A percentile compares a stretch with the other conserved stretches of the same genome.
These are phyloP conservation scores for Coprinopsis sp. DNA, from an alignment of 768 basidiomycete genomes.

Conservation along the genomic window DNA sequence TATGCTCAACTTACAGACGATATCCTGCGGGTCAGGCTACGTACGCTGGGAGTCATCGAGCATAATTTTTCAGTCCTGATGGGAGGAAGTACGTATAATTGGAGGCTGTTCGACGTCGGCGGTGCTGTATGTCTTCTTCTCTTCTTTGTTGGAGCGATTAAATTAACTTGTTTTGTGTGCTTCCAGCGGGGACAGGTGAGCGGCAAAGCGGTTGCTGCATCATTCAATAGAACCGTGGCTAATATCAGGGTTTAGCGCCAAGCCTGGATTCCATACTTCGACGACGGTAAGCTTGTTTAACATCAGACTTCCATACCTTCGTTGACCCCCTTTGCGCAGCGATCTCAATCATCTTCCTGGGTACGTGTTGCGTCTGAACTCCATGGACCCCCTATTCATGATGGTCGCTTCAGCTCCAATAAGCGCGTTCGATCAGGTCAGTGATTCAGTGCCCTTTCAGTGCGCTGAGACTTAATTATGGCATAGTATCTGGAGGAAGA, in stretches of 20 bases:
- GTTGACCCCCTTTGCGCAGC: constrained; percentile 34
- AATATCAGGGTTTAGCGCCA: constrained; percentile 47
- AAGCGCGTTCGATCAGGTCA: constrained; percentile 82
- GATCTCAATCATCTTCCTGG: constrained; percentile 78
- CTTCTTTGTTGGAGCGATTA: background rate
- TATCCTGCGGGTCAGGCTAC: constrained; percentile 72
- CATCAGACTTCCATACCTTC: background rate
- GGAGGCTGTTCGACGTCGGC: constrained; percentile 82
- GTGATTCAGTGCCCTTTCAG: constrained; percentile 9
- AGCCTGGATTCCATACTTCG: constrained; percentile 82
- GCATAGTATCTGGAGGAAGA: constrained; percentile 78
- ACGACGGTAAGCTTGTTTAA: constrained; percentile 55
- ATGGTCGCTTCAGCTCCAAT: constrained; percentile 52
- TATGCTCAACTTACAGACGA: constrained; percentile 45
- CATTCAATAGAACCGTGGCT: constrained; percentile 8
- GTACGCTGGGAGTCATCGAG: constrained; percentile 76
- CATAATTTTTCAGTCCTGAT: constrained; percentile 67
- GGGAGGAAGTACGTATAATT: constrained; percentile 59
- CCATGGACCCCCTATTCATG: background rate
- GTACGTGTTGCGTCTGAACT: constrained; percentile 15
- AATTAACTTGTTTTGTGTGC: background rate
- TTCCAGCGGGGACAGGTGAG: constrained; percentile 58
- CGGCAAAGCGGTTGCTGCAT: constrained; percentile 6
- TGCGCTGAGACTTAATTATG: constrained; percentile 1
- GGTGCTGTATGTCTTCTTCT: constrained; percentile 55